Conservation (phyloP, 306 rosid species). For the Malus sieversii region DNA sequence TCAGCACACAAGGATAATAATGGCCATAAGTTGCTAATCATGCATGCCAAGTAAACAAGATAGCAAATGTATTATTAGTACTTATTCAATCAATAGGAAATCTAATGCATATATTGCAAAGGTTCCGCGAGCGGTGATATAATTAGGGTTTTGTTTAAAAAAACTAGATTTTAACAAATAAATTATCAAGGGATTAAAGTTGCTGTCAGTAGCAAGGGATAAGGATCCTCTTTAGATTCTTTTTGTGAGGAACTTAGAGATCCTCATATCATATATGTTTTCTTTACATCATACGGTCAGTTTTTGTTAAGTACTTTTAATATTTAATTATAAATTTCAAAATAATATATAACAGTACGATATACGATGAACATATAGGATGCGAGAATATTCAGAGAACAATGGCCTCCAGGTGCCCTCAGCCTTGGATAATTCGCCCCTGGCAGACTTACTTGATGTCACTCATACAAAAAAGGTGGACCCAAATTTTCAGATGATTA, state of each 20-base stretch:
- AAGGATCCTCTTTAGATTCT: no score
- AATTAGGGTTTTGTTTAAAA: background rate
- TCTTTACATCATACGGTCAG: accelerated
- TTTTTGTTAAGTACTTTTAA: accelerated
- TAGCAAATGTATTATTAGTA: background rate
- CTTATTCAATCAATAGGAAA: background rate
- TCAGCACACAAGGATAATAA: background rate
- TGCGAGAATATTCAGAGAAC: background rate
- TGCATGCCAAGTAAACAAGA: background rate
- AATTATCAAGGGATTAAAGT: background rate
- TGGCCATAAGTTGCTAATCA: conserved; percentile 14
- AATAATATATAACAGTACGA: no score
- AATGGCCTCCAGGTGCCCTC: conserved; percentile 4
- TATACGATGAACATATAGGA: no score
- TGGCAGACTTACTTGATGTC: background rate
- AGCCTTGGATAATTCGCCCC: conserved; percentile 2
- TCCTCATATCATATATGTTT: no score
- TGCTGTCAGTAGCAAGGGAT: no score
- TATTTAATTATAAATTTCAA: no score
- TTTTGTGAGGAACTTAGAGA: no score
- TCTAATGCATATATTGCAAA: background rate
- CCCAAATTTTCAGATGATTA: conserved; percentile 1
- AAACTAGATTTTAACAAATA: background rate
- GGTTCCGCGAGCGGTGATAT: background rate
- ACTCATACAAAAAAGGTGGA: background rate